These are phyloP conservation scores for Chlorella sorokiniana DNA, from an alignment of 139 green algal species.

Conservation along the genomic window DNA sequence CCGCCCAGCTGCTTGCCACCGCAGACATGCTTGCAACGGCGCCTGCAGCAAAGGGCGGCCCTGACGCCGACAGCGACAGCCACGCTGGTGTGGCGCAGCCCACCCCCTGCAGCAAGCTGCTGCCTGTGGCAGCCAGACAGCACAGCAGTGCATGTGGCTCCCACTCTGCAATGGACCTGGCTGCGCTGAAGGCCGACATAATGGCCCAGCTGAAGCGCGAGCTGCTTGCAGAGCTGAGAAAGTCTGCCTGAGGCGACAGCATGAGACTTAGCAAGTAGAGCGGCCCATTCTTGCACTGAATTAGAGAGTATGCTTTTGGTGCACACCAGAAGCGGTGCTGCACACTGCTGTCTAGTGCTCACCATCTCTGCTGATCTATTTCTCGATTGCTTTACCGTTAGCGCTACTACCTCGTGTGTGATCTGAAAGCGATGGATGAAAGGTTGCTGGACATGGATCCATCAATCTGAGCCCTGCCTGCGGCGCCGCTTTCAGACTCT, in stretches of 20 bases:
- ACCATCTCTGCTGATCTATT: not conserved
- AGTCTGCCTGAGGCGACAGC: no score
- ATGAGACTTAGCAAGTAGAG: no score
- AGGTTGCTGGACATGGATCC: no score
- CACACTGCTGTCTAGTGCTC: not conserved
- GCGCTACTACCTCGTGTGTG: no score
- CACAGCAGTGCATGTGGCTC: not conserved
- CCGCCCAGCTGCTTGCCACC: not conserved
- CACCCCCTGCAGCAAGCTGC: not conserved
- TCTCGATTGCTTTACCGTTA: not conserved
- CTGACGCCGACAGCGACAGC: no score
- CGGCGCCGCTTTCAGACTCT: not conserved
- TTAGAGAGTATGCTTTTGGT: not conserved
- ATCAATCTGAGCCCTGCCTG: no score
- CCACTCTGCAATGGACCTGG: not conserved
- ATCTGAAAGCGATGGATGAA: no score
- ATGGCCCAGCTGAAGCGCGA: not conserved
- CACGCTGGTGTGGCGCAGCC: not conserved
- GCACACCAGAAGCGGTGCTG: not conserved
- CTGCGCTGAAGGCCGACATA: not conserved
- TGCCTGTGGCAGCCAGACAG: not conserved
- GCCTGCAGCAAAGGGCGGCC: no score
- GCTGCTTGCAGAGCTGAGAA: constrained; percentile 1
- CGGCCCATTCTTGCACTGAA: no score
- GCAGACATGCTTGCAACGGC: not conserved